Evolutionary conservation across 345 rosid species (phyloP), one percentile per base, ranked within the genome.

Genomic region (Brassica cretica): DNA sequence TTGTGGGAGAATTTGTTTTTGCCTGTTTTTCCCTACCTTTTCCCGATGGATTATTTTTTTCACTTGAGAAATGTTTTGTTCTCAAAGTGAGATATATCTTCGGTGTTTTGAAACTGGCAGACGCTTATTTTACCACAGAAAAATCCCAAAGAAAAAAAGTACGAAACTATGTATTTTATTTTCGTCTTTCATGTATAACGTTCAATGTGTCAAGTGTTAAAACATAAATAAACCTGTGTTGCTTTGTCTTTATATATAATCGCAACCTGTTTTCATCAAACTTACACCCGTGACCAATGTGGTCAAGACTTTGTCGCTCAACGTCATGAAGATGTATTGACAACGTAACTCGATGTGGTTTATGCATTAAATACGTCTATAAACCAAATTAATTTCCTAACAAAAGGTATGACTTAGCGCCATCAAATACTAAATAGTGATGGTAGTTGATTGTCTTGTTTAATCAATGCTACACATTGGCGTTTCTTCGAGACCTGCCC

Each of bases 41-140:
- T 73, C 7, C 74, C 60, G 69, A 70, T 60, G 77, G 73, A 27
- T 70, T 75, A 75, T 64, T 35, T 32, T 56, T 75, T 59, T 65
- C 83, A 80, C 59, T 24, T 70, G 83, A 70, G 79, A 75, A 70
- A 19, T 55, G 67, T 68, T 73, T 16, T 62, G n/a, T 4, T 69
- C 80, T 75, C 73, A 75, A 44, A 21, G 76, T 39, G 79, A 67
- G 14, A 39, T 10, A 59, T 53, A 53, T 67, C 78, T 33, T 67
- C 73, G 59, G 78, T 64, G 75, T 80, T 44, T 80, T 80, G 44
- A 75, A 66, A 65, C 37, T 0, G 30, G 76, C 64, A 71, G 66
- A 60, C 27, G 68, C 77, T 59, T 70, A 60, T 71, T 70, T 59
- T 65, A 66, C 74, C 73, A 18, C 27, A 70, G 0, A 32, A 16